These are phyloP conservation scores for Parachaetomium inaequale DNA, from an alignment of 495 filamentous ascomycete genomes.

Conservation along the genomic window DNA sequence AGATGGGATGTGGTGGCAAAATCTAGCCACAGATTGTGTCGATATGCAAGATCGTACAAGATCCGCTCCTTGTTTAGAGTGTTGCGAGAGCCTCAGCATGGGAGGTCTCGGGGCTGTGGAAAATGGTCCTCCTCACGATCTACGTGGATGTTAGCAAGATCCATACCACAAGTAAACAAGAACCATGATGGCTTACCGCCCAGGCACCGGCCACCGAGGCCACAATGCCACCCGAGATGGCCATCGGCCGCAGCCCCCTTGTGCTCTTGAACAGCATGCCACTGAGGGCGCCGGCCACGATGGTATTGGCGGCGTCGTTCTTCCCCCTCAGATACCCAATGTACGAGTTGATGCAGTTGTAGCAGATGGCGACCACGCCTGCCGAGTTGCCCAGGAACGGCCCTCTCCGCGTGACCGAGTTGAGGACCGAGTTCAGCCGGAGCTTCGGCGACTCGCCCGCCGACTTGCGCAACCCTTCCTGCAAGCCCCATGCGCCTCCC, in stretches of 20 bases:
- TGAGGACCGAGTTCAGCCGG: constrained; percentile 86
- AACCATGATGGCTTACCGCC: constrained; percentile 62
- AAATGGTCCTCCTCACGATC: constrained; percentile 33
- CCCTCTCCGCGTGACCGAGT: constrained; percentile 84
- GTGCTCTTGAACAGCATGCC: constrained; percentile 97
- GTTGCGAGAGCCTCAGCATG: constrained; percentile 10
- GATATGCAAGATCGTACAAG: not conserved
- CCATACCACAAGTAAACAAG: not conserved
- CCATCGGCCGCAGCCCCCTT: constrained; percentile 80
- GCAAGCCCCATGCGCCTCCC: constrained; percentile 86
- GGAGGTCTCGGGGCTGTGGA: constrained; percentile 21
- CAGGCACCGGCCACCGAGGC: constrained; percentile 78
- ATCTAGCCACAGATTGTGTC: constrained; percentile 1
- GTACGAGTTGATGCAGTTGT: constrained; percentile 89
- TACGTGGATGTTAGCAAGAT: constrained; percentile 13
- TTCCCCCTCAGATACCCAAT: constrained; percentile 82
- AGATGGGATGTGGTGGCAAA: constrained; percentile 9
- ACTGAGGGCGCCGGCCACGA: constrained; percentile 77
- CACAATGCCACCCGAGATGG: constrained; percentile 86
- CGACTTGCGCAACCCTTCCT: constrained; percentile 77
- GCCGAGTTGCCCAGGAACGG: constrained; percentile 97
- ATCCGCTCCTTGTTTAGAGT: constrained; percentile 10
- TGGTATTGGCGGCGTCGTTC: constrained; percentile 86
- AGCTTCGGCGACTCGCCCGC: constrained; percentile 78
- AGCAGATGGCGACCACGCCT: constrained; percentile 90